Base-by-base conservation (phyloP, 305 asterid genomes). In the Coffea humblotiana region DNA sequence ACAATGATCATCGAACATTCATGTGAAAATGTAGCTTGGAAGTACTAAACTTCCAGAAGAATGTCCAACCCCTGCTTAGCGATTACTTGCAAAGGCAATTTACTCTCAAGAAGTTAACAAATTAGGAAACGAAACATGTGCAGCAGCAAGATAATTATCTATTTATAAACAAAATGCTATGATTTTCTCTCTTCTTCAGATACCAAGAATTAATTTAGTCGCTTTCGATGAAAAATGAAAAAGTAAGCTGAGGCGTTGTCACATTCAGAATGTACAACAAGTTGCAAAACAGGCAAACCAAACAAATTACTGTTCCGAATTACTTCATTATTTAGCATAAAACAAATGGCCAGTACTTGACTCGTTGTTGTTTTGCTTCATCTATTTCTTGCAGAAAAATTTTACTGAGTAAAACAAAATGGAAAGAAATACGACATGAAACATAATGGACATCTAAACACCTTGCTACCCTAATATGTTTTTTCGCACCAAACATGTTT, bases 191-290 rank as follows among this genome's bases (percentile, higher is more conserved):
- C 37, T 64, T 63, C 68, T 63, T 64, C 69, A 25, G 18, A 12
- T 64, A 64, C 27, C 18, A 64, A 64, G 27, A 11, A 11, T 25
- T 11, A 64, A 25, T 3, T 25, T 3, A 63, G 16, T 3, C 1
- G 68, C 6, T 25, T 63, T 63, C 37, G n/a, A 63, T n/a, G 14
- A 63, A 63, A 35, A 64, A 16, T 25, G 12, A 14, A 27, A 63
- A 64, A 27, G 3, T 11, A 13, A 45, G 12, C n/a, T 2, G 21
- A 47, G 6, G 3, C 8, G 4, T 19, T 74, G 19, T 74, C 68
- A 56, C 52, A 8, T 37, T 8, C 80, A 75, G 66, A 72, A 29
- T 72, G 73, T 21, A 67, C 32, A 21, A 21, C 61, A n/a, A 72
- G 65, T 16, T 56, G 43, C 25, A 13, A 6, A 61, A 25, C 27